Conservation (phyloP, 73 alveolate genomes). For the Durusdinium trenchii region DNA sequence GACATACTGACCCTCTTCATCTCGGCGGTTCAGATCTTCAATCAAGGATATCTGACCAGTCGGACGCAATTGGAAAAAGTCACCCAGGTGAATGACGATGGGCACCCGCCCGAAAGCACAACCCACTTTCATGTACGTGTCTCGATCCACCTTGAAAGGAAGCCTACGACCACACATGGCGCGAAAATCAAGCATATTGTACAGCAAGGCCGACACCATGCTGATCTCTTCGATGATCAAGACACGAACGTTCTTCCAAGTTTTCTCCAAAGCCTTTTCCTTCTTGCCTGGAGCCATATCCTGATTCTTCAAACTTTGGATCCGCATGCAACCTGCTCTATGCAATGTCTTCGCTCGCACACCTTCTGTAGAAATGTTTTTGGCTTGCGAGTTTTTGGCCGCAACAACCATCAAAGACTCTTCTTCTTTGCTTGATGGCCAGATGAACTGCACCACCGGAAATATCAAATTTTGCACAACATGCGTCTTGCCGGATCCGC, state of each 20-base stretch:
- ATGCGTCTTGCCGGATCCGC: constrained; percentile 54
- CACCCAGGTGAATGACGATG: constrained; percentile 31
- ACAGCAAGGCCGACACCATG: constrained; percentile 24
- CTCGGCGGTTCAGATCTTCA: neutral
- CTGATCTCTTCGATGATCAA: constrained; percentile 51
- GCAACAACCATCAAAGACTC: constrained; percentile 13
- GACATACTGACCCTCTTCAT: neutral
- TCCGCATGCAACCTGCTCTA: neutral
- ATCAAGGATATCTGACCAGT: constrained; percentile 14
- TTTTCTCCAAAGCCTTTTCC: constrained; percentile 5
- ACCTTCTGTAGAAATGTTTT: constrained; percentile 10
- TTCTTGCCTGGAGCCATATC: constrained; percentile 30
- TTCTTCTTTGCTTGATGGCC: neutral
- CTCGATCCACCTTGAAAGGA: neutral
- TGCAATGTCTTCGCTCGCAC: constrained; percentile 49
- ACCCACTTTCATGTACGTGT: neutral
- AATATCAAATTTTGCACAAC: constrained; percentile 34
- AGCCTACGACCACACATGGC: constrained; percentile 25
- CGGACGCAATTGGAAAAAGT: constrained; percentile 39
- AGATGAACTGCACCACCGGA: constrained; percentile 15
- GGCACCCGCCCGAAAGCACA: constrained; percentile 58
- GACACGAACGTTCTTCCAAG: neutral
- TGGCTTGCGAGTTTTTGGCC: constrained; percentile 39
- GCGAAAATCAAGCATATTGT: constrained; percentile 59
- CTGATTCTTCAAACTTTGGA: neutral